A percentile compares a stretch with the other conserved stretches of the same genome.
These are phyloP conservation scores for Somion occarium DNA, from an alignment of 1,284 basidiomycete genomes.

Conservation along the genomic window DNA sequence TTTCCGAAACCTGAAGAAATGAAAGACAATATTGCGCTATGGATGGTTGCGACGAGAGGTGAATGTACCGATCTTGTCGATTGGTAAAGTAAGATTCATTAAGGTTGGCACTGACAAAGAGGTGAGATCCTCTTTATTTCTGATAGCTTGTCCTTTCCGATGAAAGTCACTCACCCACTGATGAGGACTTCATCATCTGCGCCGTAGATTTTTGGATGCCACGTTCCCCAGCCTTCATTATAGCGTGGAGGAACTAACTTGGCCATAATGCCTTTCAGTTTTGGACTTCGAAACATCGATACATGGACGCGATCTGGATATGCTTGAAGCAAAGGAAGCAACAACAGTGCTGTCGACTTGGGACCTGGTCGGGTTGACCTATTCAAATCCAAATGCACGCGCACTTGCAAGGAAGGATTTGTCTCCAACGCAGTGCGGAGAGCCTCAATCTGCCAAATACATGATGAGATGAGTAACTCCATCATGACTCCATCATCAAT, in stretches of 20 bases:
- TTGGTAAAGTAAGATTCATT: slow-evolving; percentile 93
- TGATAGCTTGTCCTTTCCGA: neutral
- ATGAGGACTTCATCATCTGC: slow-evolving; percentile 91
- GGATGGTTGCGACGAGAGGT: slow-evolving; percentile 56
- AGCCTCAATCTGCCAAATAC: slow-evolving; percentile 53
- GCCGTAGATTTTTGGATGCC: slow-evolving; percentile 97
- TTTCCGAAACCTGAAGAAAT: slow-evolving; percentile 66
- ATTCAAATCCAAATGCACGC: slow-evolving; percentile 85
- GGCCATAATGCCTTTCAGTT: slow-evolving; percentile 71
- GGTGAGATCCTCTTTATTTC: neutral
- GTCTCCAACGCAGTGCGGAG: slow-evolving; percentile 54
- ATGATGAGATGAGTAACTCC: neutral
- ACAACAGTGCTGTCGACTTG: slow-evolving; percentile 68
- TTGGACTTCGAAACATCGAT: slow-evolving; percentile 83
- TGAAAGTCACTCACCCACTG: slow-evolving; percentile 67
- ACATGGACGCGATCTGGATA: slow-evolving; percentile 78
- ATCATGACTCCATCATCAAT: slow-evolving; percentile 1
- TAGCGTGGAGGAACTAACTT: slow-evolving; percentile 85
- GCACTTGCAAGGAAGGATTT: slow-evolving; percentile 63
- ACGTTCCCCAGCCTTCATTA: slow-evolving; percentile 98
- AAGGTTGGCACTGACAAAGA: slow-evolving; percentile 78
- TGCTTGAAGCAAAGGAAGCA: slow-evolving; percentile 67
- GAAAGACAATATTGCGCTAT: slow-evolving; percentile 83
- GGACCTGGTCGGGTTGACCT: slow-evolving; percentile 85
- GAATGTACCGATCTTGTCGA: slow-evolving; percentile 91